Base-by-base conservation (phyloP, 345 rosid genomes). In the Euclidium syriacum region DNA sequence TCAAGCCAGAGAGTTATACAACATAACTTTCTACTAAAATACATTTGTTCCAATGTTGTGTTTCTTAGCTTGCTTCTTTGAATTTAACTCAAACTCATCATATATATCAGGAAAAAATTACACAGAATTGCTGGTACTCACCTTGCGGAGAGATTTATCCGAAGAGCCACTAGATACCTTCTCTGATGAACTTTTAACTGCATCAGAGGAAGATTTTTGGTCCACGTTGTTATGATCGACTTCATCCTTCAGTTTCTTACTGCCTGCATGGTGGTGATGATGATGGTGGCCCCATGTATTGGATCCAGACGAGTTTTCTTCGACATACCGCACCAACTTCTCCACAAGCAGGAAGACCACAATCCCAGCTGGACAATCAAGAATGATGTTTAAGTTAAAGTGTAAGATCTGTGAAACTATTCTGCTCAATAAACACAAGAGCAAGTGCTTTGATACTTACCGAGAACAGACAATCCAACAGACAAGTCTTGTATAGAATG, bases 341-440 rank as follows among this genome's bases (percentile, higher is more conserved):
- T 94, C 99, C 41, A 94, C 96, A 33, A 94, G 67, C 72, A 90
- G 92, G 72, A 94, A 94, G 59, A 94, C 77, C 66, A 90, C 92
- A 73, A 94, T 90, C 72, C 99, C 99, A 80, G 90, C 99, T 94
- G 84, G 17, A 77, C 58, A 70, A 46, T 39, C 39, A 77, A 70
- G 69, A 73, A 20, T 62, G 33, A 68, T 41, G 54, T 42, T 68
- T 73, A 43, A 73, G 54, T 39, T 65, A 48, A 67, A 66, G 30
- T 46, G 57, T 39, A 17, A 42, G 2, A 18, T 49, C 34, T 11
- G 10, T 17, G 38, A 44, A 17, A 30, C 52, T 18, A 16, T 18
- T 24, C 12, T 26, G 19, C 53, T 38, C 4, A 6, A 22, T 12
- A 9, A 33, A 48, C 38, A 62, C 8, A 20, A 42, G 22, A 52